These are phyloP conservation scores for Cymodocea nodosa DNA, from an alignment of 116 monocot genomes.

Conservation along the genomic window DNA sequence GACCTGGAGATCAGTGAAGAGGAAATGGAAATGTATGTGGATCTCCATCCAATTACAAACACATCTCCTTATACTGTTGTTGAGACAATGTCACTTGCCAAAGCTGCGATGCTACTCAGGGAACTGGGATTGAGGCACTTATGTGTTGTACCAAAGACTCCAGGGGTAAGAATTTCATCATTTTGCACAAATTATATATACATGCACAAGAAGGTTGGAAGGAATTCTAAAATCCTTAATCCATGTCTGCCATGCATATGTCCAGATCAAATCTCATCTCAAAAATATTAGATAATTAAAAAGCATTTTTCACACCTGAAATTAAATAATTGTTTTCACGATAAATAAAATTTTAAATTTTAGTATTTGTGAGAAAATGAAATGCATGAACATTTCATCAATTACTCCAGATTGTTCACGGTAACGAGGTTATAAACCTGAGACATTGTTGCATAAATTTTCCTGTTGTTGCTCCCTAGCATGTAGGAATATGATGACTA, in stretches of 20 bases:
- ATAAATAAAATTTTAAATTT: no score
- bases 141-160: slow-evolving; percentile 55
- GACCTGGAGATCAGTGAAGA: slow-evolving; percentile 57
- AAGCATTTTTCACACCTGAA: no score
- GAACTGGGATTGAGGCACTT: slow-evolving; percentile 68
- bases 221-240: neutral
- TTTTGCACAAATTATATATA: neutral
- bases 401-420: no score
- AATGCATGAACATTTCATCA: no score
- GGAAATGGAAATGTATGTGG: slow-evolving; percentile 93
- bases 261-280: neutral
- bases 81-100: slow-evolving; percentile 78
- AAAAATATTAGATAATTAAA: no score
- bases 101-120: slow-evolving; percentile 61
- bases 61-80: slow-evolving; percentile 68
- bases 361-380: no score
- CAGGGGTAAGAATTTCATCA: slow-evolving; percentile 23
- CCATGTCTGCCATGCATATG: neutral
- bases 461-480: no score
- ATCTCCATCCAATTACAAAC: slow-evolving; percentile 64
- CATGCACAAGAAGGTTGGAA: neutral
- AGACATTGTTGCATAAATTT: no score
- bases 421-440: no score
- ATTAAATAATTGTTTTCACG: no score
- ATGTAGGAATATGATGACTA: no score